Base-by-base conservation (phyloP, 2,329 filamentous ascomycete species). In the Curvularia sp. region DNA sequence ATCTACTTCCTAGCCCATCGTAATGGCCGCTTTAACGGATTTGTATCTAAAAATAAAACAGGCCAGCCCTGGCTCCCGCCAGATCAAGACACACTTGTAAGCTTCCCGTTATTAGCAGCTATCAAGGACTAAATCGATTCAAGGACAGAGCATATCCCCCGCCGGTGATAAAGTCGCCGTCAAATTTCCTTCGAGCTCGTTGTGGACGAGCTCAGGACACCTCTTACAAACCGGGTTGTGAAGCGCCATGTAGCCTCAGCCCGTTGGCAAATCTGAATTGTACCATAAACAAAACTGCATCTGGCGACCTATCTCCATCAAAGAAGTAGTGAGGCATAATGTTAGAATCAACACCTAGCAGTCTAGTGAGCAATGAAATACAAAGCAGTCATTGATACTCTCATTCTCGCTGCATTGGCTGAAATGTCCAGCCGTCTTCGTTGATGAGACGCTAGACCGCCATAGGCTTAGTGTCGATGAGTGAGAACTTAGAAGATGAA, bases 11-110 rank as follows among this genome's bases (percentile, higher is more conserved):
- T 59, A 47, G 59, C 56, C 22, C 41, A 53, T 54, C 56, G 56
- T 38, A 62, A 62, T 51, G 56, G 60, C 47, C 43, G 53, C 20
- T 56, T 59, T 38, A 44, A 59, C 41, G 49, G 33, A 35, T 62
- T 53, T 26, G 48, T 51, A 49, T 61, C 55, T 52, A 42, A 15
- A 41, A 46, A 61, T 42, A 33, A 44, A 33, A 46, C 33, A 28
- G 55, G 38, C 24, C 44, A 55, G 55, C 55, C 55, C 47, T 61
- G 43, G 59, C 47, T 30, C 28, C 55, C 51, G 7, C 59, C 42
- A 61, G 48, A 38, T 35, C 48, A 33, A 58, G 42, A 58, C 13
- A 41, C 59, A 53, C 59, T 61, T 48, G 52, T 58, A 55, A 55
- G 55, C 43, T 46, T 26, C 24, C 41, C 28, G 18, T 9, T 46